Conservation (phyloP, 2,329 filamentous ascomycete genomes). For the Neonectria punicea region DNA sequence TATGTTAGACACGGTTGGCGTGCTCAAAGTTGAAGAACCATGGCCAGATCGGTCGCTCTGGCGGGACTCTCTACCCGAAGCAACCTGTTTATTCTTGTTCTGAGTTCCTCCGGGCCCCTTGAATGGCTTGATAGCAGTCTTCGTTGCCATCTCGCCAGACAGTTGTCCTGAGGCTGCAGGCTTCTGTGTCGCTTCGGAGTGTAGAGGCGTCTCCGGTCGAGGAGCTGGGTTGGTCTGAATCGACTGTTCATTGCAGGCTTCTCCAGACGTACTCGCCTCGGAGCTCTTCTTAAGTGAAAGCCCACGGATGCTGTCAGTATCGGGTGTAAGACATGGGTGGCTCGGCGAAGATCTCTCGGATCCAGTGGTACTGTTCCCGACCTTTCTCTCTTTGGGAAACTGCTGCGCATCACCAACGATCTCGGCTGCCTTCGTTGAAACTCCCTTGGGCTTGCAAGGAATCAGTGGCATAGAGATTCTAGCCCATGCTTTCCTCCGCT, state of each 20-base stretch:
- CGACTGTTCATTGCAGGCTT: neutral
- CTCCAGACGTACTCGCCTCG: neutral
- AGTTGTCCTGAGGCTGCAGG: neutral
- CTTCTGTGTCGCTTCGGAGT: neutral
- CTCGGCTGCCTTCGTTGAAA: slow-evolving; percentile 12
- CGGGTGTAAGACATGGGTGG: slow-evolving; percentile 23
- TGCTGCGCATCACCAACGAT: neutral
- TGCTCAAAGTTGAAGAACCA: slow-evolving; percentile 2
- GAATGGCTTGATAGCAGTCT: neutral
- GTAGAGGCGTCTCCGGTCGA: neutral
- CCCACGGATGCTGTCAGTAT: slow-evolving; percentile 23
- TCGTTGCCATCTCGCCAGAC: neutral
- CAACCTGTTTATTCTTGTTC: neutral
- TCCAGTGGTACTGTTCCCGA: slow-evolving; percentile 12
- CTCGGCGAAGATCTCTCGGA: slow-evolving; percentile 27
- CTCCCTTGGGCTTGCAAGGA: slow-evolving; percentile 31
- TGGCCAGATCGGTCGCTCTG: slow-evolving; percentile 3
- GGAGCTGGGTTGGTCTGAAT: neutral
- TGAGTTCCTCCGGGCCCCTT: neutral
- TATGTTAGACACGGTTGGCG: neutral
- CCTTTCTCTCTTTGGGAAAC: slow-evolving; percentile 2
- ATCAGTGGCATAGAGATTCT: slow-evolving; percentile 49
- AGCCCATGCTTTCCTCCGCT: slow-evolving; percentile 47
- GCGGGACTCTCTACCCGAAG: neutral
- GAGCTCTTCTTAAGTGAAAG: slow-evolving; percentile 9